Conservation (phyloP, 176 grass and related monocot genomes). For the Poa pratensis region DNA sequence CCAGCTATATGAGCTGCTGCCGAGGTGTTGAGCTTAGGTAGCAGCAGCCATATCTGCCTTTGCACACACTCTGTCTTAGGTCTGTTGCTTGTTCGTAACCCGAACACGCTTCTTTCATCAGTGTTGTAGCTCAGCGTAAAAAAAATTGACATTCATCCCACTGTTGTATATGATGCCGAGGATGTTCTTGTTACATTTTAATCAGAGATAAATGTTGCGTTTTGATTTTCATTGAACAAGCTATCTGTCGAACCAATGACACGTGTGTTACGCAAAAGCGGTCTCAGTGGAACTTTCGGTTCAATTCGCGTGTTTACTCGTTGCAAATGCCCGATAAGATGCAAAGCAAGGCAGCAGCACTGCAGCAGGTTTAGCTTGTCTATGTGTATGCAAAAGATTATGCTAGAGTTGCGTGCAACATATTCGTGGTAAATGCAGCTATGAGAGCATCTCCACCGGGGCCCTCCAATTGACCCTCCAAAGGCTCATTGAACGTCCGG, state of each 20-base stretch:
- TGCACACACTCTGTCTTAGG: constrained; percentile 2
- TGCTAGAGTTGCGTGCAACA: background rate
- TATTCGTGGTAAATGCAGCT: background rate
- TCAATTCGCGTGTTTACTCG: too few species aligned
- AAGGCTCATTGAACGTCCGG: too few species aligned
- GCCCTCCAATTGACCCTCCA: too few species aligned
- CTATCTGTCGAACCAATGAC: background rate
- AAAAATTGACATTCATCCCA: background rate
- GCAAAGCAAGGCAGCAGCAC: too few species aligned
- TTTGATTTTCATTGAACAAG: constrained; percentile 10
- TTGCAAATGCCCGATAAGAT: background rate
- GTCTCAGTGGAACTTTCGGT: background rate
- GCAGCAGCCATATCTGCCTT: constrained; percentile 6
- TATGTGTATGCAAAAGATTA: background rate
- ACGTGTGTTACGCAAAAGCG: background rate
- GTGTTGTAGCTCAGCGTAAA: constrained; percentile 31
- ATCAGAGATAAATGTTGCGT: background rate
- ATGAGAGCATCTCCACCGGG: too few species aligned
- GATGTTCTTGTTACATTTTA: background rate
- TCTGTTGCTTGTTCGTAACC: constrained; percentile 17
- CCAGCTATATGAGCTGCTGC: constrained; percentile 57
- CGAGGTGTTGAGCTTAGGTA: constrained; percentile 22
- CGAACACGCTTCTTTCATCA: constrained; percentile 22
- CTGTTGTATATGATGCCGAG: constrained; percentile 3
- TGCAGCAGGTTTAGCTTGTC: too few species aligned